Evolutionary conservation across 140 eudicot genomes (phyloP).

Genomic region (Stevia rebaudiana): DNA sequence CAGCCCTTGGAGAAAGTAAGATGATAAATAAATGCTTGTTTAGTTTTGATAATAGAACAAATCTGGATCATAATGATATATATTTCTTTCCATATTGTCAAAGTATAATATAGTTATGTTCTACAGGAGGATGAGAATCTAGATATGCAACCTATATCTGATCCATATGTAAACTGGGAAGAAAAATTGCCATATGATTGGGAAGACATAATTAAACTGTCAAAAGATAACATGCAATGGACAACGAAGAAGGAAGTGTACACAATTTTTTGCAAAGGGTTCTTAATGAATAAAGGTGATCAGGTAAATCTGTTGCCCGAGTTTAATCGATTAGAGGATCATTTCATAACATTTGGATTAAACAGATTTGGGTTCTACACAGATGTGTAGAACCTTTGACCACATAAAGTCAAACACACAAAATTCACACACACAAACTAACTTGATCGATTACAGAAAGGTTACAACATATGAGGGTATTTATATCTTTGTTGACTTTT

Average conservation of each 20-base stretch:
- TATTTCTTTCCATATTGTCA: not conserved
- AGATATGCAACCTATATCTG: not conserved
- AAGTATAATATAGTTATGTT: not conserved
- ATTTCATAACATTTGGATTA: too few relatives aligned
- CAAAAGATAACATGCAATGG: not conserved
- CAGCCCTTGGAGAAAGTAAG: not conserved
- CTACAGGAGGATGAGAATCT: not conserved
- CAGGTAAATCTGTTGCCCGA: too few relatives aligned
- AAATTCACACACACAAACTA: too few relatives aligned
- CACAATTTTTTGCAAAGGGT: not conserved
- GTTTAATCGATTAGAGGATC: too few relatives aligned
- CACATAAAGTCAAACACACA: too few relatives aligned
- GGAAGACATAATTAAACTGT: not conserved
- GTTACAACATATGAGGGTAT: too few relatives aligned
- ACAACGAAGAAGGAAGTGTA: conserved; percentile 12
- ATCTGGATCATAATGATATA: not conserved
- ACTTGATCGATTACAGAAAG: too few relatives aligned
- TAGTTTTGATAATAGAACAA: too few relatives aligned
- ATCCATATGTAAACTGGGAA: conserved; percentile 4
- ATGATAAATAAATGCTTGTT: not conserved
- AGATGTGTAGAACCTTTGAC: too few relatives aligned
- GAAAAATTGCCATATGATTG: conserved; percentile 1
- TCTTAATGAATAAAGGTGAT: not conserved
- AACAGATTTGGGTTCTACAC: too few relatives aligned
- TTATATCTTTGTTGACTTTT: too few relatives aligned